Evolutionary conservation across 495 filamentous ascomycete species (phyloP), one percentile per base, ranked within the genome.

Genomic region (Penicillium ochrochloron): DNA sequence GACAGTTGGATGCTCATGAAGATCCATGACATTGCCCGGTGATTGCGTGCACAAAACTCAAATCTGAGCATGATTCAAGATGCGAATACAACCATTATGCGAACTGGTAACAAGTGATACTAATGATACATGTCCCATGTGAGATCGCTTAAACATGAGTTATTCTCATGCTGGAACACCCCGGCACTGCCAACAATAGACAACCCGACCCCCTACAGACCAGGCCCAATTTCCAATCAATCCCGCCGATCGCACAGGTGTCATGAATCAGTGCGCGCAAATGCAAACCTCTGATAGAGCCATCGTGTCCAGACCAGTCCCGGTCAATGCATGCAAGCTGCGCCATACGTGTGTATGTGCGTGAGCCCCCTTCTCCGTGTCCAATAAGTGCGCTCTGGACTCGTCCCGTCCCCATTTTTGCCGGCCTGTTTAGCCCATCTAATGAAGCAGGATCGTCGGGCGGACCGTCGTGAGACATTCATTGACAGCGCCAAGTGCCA

Each of bases 401-500:
- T 54, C 12, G 12, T 31, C 27, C 51, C 25, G 50, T 52, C 51
- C 37, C 31, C 33, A 21, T 25, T 35, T 29, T 11, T 19, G 25
- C 17, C 29, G 12, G 37, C 17, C 23, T 15, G 12, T 34, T 55
- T n/a, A 29, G 29, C 51, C 31, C 29, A n/a, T 31, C n/a, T 48
- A 34, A 34, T 21, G 5, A 34, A 50, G 35, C 29, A 59, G 42
- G 57, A 59, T 59, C 57, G 42, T 35, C 57, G 57, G 25, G 15
- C 53, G 53, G 53, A 37, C 23, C 29, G 25, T 23, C 23, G 57
- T 41, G 57, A 23, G 42, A 59, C 27, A 31, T 19, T 41, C 41
- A 29, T 59, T 50, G 57, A 37, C 42, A 50, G 41, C 41, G 42
- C 53, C 53, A 56, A 56, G 53, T 37, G 53, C 57, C 42, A 59